phyloP scores from a whole-genome alignment of 2,329 filamentous ascomycete species.

The Colletotrichum eremochloae region DNA sequence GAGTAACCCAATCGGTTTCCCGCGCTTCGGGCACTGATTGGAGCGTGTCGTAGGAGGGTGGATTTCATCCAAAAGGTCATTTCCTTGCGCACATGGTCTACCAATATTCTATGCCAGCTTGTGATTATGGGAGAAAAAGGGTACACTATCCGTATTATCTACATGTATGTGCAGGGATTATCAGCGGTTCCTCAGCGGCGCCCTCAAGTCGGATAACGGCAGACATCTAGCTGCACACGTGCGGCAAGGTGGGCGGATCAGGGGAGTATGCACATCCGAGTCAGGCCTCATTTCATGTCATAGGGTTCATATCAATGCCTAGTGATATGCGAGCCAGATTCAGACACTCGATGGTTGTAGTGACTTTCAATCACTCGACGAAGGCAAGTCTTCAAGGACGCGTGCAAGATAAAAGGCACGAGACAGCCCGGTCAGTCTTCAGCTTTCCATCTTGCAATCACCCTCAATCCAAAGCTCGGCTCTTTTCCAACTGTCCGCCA shows the following conservation, averaged over 20 bases:
- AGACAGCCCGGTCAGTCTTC: background rate
- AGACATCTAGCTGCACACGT: background rate
- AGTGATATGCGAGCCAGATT: background rate
- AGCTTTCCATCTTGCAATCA: background rate
- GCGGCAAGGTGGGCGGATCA: background rate
- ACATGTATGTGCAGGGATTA: constrained; percentile 2
- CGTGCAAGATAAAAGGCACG: background rate
- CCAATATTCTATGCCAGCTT: background rate
- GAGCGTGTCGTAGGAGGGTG: background rate
- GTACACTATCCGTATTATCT: background rate
- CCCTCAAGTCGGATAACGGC: background rate
- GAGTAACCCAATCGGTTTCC: background rate
- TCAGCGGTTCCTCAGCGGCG: background rate
- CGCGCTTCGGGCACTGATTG: background rate
- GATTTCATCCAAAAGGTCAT: background rate
- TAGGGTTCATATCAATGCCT: background rate
- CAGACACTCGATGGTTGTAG: no score
- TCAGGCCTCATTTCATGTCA: background rate
- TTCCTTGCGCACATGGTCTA: background rate
- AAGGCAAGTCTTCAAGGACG: background rate
- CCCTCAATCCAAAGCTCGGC: background rate
- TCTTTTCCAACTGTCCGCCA: background rate
- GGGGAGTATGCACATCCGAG: background rate
- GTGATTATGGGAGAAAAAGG: constrained; percentile 1
- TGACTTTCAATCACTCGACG: background rate